Percentiles rank a stretch among this genome's conserved stretches.
Evolutionary conservation across 768 basidiomycete genomes (phyloP).

Genomic region (Mycena sanguinolenta): DNA sequence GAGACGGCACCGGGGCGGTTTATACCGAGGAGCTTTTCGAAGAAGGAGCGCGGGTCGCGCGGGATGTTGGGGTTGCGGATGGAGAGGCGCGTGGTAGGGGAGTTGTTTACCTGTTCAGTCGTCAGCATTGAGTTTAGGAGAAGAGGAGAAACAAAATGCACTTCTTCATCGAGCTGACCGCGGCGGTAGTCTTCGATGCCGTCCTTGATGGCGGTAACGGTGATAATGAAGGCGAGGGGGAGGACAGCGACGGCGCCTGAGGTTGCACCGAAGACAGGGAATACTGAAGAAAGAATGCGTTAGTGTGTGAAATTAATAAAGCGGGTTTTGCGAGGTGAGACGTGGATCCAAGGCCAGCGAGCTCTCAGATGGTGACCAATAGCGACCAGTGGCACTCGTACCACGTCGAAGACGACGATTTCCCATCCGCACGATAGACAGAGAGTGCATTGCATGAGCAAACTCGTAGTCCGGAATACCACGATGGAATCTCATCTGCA

Average conservation of each 20-base stretch:
- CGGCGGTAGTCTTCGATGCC: constrained; percentile 97
- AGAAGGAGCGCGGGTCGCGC: constrained; percentile 75
- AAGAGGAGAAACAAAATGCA: constrained; percentile 43
- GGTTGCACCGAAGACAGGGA: constrained; percentile 92
- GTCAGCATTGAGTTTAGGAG: no score
- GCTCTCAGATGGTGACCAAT: no score
- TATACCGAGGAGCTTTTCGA: constrained; percentile 78
- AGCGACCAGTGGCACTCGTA: no score
- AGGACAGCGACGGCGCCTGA: constrained; percentile 85
- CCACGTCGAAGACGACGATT: no score
- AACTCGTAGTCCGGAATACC: no score
- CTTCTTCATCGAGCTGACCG: constrained; percentile 87
- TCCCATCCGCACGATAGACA: no score
- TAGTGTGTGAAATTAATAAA: constrained; percentile 13
- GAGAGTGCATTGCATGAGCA: no score
- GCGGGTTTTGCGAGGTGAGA: background rate
- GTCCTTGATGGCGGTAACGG: constrained; percentile 94
- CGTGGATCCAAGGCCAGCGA: no score
- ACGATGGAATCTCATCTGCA: no score
- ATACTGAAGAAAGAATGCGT: constrained; percentile 64
- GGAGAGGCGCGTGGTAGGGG: constrained; percentile 89
- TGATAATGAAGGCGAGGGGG: constrained; percentile 88
- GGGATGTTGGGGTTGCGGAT: constrained; percentile 91
- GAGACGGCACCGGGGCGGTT: constrained; percentile 83
- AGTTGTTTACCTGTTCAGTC: constrained; percentile 74